These are phyloP conservation scores for Russula dissimulans DNA, from an alignment of 768 basidiomycete genomes.

Conservation along the genomic window DNA sequence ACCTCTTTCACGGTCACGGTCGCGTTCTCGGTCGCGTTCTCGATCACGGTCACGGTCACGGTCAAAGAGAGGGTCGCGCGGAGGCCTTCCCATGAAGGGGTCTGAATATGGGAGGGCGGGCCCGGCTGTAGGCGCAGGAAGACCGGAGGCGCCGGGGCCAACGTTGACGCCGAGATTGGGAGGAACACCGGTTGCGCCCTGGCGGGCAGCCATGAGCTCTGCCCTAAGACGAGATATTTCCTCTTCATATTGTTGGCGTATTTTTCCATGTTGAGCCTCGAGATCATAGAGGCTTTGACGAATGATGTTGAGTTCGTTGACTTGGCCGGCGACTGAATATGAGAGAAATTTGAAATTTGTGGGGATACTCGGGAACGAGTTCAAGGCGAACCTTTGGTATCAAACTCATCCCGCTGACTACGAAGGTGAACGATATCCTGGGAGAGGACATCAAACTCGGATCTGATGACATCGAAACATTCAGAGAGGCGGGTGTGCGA, in stretches of 20 bases:
- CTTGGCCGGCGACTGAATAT: constrained; percentile 60
- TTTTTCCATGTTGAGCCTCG: constrained; percentile 79
- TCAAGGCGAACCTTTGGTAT: constrained; percentile 63
- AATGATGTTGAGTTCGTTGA: constrained; percentile 85
- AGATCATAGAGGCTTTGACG: constrained; percentile 87
- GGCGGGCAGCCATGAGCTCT: constrained; percentile 50
- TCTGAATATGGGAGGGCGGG: constrained; percentile 22
- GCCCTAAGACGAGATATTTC: constrained; percentile 65
- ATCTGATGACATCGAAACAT: constrained; percentile 69
- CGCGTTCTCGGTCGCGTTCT: constrained; percentile 28
- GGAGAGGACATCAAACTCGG: constrained; percentile 73
- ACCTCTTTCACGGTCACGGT: constrained; percentile 27
- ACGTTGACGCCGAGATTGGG: constrained; percentile 21
- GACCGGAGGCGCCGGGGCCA: constrained; percentile 19
- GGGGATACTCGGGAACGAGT: background rate
- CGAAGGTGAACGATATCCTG: constrained; percentile 60
- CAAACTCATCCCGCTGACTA: constrained; percentile 81
- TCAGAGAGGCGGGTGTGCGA: constrained; percentile 52
- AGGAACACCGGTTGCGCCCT: constrained; percentile 26
- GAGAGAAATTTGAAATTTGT: background rate
- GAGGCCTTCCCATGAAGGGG: constrained; percentile 17
- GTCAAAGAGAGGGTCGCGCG: constrained; percentile 24
- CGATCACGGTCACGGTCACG: constrained; percentile 24
- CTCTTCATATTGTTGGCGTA: constrained; percentile 79
- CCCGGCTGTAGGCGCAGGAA: constrained; percentile 21